phyloP scores from a whole-genome alignment of 1,284 basidiomycete genomes.

The Pterulicium gracile region DNA sequence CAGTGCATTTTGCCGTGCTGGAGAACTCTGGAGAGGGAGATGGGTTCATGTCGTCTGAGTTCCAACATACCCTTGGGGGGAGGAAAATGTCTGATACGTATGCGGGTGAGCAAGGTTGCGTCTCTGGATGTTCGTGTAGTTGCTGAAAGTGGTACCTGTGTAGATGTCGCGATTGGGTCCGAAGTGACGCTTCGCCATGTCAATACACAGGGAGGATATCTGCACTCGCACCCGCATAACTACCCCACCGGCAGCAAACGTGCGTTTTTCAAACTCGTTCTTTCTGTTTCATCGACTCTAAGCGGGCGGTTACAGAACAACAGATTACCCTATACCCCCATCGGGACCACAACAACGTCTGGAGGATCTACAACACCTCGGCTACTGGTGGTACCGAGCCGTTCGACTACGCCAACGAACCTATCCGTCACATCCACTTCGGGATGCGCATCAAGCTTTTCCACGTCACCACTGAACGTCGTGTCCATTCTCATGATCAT shows the following conservation, averaged over 20 bases:
- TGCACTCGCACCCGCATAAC: conserved; percentile 88
- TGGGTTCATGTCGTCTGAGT: conserved; percentile 98
- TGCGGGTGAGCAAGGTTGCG: conserved; percentile 46
- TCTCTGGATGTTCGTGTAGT: conserved; percentile 1
- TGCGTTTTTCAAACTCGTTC: conserved; percentile 24
- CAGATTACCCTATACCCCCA: conserved; percentile 98
- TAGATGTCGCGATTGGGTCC: conserved; percentile 85
- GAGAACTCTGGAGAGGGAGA: conserved; percentile 91
- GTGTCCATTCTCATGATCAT: conserved; percentile 90
- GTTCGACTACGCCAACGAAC: conserved; percentile 45
- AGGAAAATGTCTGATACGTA: conserved; percentile 88
- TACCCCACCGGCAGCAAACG: conserved; percentile 85
- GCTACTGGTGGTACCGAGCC: conserved; percentile 29
- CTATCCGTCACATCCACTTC: conserved; percentile 55
- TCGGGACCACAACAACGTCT: conserved; percentile 86
- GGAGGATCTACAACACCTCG: conserved; percentile 72
- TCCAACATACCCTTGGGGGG: conserved; percentile 93
- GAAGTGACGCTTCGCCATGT: conserved; percentile 79
- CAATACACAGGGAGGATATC: conserved; percentile 95
- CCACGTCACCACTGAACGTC: conserved; percentile 76
- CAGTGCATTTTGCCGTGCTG: conserved; percentile 87
- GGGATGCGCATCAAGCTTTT: conserved; percentile 75
- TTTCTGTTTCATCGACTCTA: background rate
- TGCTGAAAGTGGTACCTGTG: conserved; percentile 4
- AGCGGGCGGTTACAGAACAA: conserved; percentile 54